Evolutionary conservation across 495 filamentous ascomycete species (phyloP).

Genomic region (Talaromyces liani): DNA sequence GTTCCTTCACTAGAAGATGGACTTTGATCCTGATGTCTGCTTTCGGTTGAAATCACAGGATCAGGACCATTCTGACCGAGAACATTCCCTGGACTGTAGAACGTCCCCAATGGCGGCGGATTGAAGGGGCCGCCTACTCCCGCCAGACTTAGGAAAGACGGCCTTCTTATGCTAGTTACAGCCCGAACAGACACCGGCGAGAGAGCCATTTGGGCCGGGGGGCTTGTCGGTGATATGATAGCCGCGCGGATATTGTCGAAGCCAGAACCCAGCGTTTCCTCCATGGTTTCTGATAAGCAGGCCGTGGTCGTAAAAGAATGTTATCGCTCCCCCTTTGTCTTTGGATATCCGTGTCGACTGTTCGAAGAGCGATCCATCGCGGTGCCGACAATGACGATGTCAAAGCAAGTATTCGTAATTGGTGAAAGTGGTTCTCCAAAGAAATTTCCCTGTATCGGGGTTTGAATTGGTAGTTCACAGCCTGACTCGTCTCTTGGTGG

Average conservation of each 20-base stretch:
- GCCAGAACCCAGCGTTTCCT: conserved; percentile 7
- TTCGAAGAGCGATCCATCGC: conserved; percentile 1
- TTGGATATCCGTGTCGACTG: not conserved
- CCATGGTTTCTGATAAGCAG: not conserved
- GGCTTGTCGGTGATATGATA: conserved; percentile 2
- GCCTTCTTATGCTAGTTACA: not conserved
- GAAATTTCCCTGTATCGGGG: not conserved
- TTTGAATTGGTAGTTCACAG: not conserved
- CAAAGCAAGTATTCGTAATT: not conserved
- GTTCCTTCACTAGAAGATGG: not conserved
- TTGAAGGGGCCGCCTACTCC: not conserved
- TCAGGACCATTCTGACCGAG: not conserved
- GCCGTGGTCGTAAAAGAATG: not conserved
- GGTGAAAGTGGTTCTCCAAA: not conserved
- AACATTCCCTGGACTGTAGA: not conserved
- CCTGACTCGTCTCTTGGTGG: not conserved
- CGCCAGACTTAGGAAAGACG: not conserved
- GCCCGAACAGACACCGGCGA: not conserved
- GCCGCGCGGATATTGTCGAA: conserved; percentile 8
- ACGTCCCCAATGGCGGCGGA: not conserved
- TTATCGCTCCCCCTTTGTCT: not conserved
- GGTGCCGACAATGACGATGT: not conserved
- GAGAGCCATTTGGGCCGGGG: not conserved
- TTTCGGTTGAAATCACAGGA: not conserved
- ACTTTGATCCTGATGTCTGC: not conserved